phyloP scores from a whole-genome alignment of 2,329 filamentous ascomycete species.

The Rhinocladiella mackenziei region DNA sequence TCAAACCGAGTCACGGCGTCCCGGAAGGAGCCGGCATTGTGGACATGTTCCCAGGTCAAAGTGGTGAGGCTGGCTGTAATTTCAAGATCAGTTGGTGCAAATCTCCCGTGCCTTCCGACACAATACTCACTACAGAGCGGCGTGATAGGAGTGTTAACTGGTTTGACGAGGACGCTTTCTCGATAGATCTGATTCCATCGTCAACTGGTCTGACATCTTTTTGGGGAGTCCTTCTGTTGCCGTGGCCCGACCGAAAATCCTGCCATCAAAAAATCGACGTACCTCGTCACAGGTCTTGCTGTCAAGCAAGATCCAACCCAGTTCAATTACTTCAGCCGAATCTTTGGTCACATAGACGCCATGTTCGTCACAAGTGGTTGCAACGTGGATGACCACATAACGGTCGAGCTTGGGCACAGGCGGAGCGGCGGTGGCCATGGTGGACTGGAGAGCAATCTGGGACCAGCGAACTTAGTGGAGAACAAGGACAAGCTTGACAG shows the following conservation, averaged over 20 bases:
- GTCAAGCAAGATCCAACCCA: slow-evolving; percentile 95
- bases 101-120: slow-evolving; percentile 15
- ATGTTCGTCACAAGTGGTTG: slow-evolving; percentile 98
- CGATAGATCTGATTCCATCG: slow-evolving; percentile 68
- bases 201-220: slow-evolving; percentile 11
- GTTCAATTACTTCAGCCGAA: slow-evolving; percentile 97
- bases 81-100: slow-evolving; percentile 25
- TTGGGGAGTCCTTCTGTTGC: not conserved
- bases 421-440: slow-evolving; percentile 45
- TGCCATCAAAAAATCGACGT: no score
- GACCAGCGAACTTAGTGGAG: slow-evolving; percentile 2
- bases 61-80: slow-evolving; percentile 85
- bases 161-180: slow-evolving; percentile 95
- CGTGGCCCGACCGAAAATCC: not conserved
- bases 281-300: slow-evolving; percentile 91
- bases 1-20: slow-evolving; percentile 96
- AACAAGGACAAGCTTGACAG: not conserved
- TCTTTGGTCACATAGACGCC: slow-evolving; percentile 99
- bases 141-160: slow-evolving; percentile 97
- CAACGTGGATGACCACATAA: slow-evolving; percentile 97
- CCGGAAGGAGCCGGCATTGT: slow-evolving; percentile 93
- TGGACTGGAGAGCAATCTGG: slow-evolving; percentile 27
- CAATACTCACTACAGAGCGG: slow-evolving; percentile 88
- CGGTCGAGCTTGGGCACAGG: slow-evolving; percentile 77
- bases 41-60: slow-evolving; percentile 97